Conservation (phyloP, 192 early-diverging fungal genomes). For the Linderina pennispora region DNA sequence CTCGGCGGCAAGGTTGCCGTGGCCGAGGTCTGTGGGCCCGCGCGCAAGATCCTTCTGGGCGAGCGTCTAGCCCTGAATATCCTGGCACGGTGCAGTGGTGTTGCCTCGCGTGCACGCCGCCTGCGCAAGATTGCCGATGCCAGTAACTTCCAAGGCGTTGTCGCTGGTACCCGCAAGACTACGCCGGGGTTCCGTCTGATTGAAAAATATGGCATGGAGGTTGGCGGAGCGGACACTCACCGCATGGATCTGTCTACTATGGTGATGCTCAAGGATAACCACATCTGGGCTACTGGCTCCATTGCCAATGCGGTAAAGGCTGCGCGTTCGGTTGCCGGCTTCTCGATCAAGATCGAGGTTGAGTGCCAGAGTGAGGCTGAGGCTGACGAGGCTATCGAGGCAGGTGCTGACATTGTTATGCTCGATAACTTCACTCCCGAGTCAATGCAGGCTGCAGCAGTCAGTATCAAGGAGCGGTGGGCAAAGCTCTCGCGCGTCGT, state of each 20-base stretch:
- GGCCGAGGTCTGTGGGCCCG: constrained; percentile 77
- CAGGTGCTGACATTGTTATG: constrained; percentile 98
- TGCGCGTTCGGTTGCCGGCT: constrained; percentile 79
- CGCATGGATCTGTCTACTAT: constrained; percentile 94
- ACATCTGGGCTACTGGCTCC: constrained; percentile 90
- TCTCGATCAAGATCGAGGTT: constrained; percentile 94
- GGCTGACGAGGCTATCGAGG: constrained; percentile 91
- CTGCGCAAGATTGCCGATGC: constrained; percentile 57
- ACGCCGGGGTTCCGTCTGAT: constrained; percentile 96
- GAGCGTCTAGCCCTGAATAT: constrained; percentile 95
- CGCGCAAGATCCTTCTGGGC: constrained; percentile 80
- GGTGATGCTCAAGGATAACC: constrained; percentile 99
- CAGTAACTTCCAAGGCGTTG: constrained; percentile 70
- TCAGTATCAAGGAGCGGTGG: constrained; percentile 72
- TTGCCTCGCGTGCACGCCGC: constrained; percentile 62
- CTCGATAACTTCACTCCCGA: constrained; percentile 87
- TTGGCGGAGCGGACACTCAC: constrained; percentile 96
- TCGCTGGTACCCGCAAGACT: constrained; percentile 96
- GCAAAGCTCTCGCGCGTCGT: constrained; percentile 48
- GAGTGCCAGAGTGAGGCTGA: constrained; percentile 91
- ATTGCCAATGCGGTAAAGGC: constrained; percentile 84
- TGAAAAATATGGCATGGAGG: constrained; percentile 96
- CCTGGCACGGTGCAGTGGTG: constrained; percentile 87
- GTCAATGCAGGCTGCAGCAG: constrained; percentile 57
- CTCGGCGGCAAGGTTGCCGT: constrained; percentile 48